Conservation (phyloP, 2,329 filamentous ascomycete species). For the Mycosphaerella arachidis region DNA sequence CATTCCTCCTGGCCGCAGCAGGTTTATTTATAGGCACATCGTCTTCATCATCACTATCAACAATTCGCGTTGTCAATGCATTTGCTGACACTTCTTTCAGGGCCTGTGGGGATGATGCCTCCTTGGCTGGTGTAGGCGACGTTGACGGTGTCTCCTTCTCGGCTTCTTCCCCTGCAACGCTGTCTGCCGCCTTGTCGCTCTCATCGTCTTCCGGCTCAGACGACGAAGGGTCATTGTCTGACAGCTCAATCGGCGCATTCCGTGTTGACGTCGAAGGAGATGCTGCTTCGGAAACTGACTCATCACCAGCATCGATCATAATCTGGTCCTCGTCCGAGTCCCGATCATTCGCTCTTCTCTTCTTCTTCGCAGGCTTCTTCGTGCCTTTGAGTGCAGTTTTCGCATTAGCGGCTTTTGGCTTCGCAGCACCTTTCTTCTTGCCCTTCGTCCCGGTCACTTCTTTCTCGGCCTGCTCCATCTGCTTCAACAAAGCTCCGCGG, state of each 20-base stretch:
- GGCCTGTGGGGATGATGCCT: constrained; percentile 3
- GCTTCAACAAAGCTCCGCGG: constrained; percentile 45
- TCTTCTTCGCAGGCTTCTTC: constrained; percentile 7
- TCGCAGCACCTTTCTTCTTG: constrained; percentile 20
- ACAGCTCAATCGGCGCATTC: constrained; percentile 13
- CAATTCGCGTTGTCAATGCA: constrained; percentile 33
- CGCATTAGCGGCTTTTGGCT: constrained; percentile 14
- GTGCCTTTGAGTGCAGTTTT: constrained; percentile 10
- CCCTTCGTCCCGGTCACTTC: constrained; percentile 21
- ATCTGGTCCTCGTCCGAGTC: constrained; percentile 23
- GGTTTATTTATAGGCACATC: constrained; percentile 34
- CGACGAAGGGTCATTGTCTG: constrained; percentile 9
- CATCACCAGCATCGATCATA: constrained; percentile 13
- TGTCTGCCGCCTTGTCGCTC: constrained; percentile 10
- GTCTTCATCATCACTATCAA: constrained; percentile 41
- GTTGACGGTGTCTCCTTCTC: constrained; percentile 20
- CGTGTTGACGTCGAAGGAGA: neutral
- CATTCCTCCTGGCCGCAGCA: constrained; percentile 32
- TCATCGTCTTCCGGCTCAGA: constrained; percentile 13
- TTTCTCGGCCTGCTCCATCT: constrained; percentile 31
- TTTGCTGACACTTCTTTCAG: constrained; percentile 29
- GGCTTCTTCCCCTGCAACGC: constrained; percentile 4
- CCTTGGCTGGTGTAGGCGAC: constrained; percentile 12
- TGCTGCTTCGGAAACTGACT: constrained; percentile 4
- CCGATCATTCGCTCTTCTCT: constrained; percentile 7